Evolutionary conservation across 768 basidiomycete genomes (phyloP), one percentile per base, ranked within the genome.

Genomic region (Hericium coralloides): DNA sequence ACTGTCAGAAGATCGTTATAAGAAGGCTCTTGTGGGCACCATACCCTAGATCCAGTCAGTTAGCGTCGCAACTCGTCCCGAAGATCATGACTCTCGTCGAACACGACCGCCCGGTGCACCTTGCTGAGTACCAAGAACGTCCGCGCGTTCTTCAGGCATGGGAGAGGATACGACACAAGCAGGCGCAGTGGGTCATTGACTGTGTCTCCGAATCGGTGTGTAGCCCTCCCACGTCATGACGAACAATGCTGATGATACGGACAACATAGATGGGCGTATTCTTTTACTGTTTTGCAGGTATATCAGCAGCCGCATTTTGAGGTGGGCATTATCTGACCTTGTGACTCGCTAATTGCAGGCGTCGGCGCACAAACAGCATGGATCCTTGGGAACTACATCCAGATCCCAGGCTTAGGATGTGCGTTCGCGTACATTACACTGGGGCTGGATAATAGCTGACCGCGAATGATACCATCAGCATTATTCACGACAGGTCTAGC

Each of bases 141-240:
- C 67, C 73, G 31, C 62, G 66, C 26, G 63, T 76, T 54, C 73
- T 83, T 63, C 63, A 65, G 9, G 60, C 66, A 36, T 84, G 82
- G 82, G 83, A 84, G 61, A 76, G 65, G 59, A 61, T 71, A 18
- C 57, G 66, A 36, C 68, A 69, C 64, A 59, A 55, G 47, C 68
- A 73, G 36, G 68, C 75, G 5, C 85, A 84, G 58, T 76, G 80
- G 76, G 54, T 79, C 1, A 70, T 78, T 12, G 82, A 89, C 65
- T 74, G 79, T 60, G 70, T 85, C 41, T 84, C 84, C 9, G 87
- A 89, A 68, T 69, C 73, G 62, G 83, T 85, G 65, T 66, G 68
- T 65, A 7, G n/a, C 26, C 23, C 39, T 23, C 14, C 25, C 25
- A 15, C 38, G 9, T 17, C 31, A 39, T 12, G 37, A 22, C 8